phyloP scores from a whole-genome alignment of 495 filamentous ascomycete genomes.

The Xylaria bambusicola region DNA sequence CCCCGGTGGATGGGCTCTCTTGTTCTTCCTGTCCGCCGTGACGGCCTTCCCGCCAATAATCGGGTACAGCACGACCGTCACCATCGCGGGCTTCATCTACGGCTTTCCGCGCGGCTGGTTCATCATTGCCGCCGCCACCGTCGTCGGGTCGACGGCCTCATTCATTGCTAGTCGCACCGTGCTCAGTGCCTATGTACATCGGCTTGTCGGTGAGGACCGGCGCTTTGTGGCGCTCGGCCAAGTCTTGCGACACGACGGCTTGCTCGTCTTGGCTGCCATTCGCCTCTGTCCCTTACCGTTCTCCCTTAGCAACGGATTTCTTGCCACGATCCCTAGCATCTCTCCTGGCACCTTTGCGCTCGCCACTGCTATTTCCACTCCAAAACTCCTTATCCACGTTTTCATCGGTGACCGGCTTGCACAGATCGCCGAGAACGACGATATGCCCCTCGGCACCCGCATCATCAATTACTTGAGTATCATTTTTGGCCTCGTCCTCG shows the following conservation, averaged over 20 bases:
- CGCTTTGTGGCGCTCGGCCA: conserved; percentile 64
- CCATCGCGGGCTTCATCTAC: conserved; percentile 88
- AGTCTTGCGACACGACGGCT: conserved; percentile 74
- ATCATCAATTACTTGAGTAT: conserved; percentile 83
- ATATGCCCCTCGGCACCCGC: conserved; percentile 67
- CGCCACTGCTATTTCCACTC: conserved; percentile 73
- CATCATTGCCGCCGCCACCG: conserved; percentile 75
- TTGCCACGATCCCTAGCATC: conserved; percentile 90
- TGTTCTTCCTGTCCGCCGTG: conserved; percentile 76
- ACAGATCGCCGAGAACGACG: conserved; percentile 64
- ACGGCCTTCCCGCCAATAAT: conserved; percentile 89
- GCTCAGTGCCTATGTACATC: conserved; percentile 73
- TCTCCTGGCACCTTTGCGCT: conserved; percentile 71
- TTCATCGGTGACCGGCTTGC: conserved; percentile 85
- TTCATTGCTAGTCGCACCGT: conserved; percentile 80
- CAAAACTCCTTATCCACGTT: conserved; percentile 87
- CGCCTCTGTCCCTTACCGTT: conserved; percentile 93
- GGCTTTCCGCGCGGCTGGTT: conserved; percentile 91
- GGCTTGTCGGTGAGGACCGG: conserved; percentile 77
- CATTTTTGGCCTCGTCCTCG: conserved; percentile 64
- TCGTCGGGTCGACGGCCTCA: conserved; percentile 72
- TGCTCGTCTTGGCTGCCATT: conserved; percentile 90
- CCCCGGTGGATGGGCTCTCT: conserved; percentile 70
- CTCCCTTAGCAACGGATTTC: conserved; percentile 88
- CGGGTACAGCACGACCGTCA: conserved; percentile 86